Evolutionary conservation across 2,329 filamentous ascomycete species (phyloP), one percentile per base, ranked within the genome.

Genomic region (Fusarium sp.): DNA sequence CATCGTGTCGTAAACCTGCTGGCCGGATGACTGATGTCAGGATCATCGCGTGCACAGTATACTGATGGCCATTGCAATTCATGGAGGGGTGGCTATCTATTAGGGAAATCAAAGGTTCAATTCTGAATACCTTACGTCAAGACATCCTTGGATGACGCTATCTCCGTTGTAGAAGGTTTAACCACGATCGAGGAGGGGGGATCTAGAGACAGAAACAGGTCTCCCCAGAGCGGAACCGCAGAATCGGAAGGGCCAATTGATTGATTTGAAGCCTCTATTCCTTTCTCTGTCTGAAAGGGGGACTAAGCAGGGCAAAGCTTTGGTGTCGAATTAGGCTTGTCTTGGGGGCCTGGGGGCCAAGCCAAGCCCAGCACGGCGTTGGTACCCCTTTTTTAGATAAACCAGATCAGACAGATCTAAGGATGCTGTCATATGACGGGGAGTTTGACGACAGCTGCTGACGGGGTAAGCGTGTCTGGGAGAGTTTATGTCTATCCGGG

Each of bases 341-440:
- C 60, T 51, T 67, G 47, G 53, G 57, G 41, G 54, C 65, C 36
- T 67, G 47, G 53, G 57, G 41, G 54, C 65, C 36, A 42, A 42
- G 56, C 67, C 55, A 38, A 59, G 31, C 58, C 54, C 33, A 60
- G n/a, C 28, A 36, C 33, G 42, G 51, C 41, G 48, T 65, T 73
- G 61, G 70, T 53, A 44, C 44, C 70, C 65, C 65, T 60, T 73
- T 64, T 66, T 69, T 26, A 69, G 66, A 69, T 45, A 65, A 65
- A 33, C 57, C 61, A 67, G 65, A 69, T 69, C 65, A 61, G 57
- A 73, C 48, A 73, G 66, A 73, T 73, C 70, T 71, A 45, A 71
- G 54, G 45, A 73, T 73, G 70, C 65, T 70, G 71, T 71, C 71
- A 73, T 72, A 68, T 68, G 70, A 48, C 65, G 71, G 70, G 71